Evolutionary conservation across 345 rosid genomes (phyloP), one percentile per base, ranked within the genome.

Genomic region (Citrus unshiu): DNA sequence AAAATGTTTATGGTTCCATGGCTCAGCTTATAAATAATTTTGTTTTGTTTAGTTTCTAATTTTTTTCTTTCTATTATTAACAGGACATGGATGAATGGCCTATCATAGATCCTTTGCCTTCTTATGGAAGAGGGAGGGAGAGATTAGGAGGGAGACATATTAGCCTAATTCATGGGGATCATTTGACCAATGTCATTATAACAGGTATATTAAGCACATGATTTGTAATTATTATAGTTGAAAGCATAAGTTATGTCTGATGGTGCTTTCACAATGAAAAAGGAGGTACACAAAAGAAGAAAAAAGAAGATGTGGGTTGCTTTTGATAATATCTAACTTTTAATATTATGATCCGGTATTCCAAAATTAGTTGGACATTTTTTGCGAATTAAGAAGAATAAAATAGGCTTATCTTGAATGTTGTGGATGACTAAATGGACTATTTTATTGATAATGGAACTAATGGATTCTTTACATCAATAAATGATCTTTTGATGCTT

Each of bases 91-190:
- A 85, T 49, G 99, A 97, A 78, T 97, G 99, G 99, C 99, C 98
- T 21, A 82, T 97, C 34, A 79, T 97, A 79, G 90, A 90, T 86
- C 91, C 99, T 13, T 84, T 97, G 83, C 98, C 98, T 85, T 97
- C 99, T 74, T 94, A 97, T 85, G 99, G 99, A 87, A 93, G 99
- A 86, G 99, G 99, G 74, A 90, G 99, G 82, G 99, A 97, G 86
- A 92, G 99, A 83, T 81, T 87, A 83, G 98, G 99, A 71, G 98
- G 92, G 77, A 90, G 99, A 81, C 98, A 97, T 80, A 92, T 97
- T 65, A 97, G 99, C 85, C 98, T 97, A 81, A 92, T 97, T 78
- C 99, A 97, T 81, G 99, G 99, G 80, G 84, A 97, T 80, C 93
- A 92, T 27, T 95, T 97, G 77, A 79, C 81, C n/a, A 83, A 97